Percentiles rank a stretch among this genome's conserved stretches.
Conservation (phyloP, 2,329 filamentous ascomycete species). For the Aspergillus hortae region DNA sequence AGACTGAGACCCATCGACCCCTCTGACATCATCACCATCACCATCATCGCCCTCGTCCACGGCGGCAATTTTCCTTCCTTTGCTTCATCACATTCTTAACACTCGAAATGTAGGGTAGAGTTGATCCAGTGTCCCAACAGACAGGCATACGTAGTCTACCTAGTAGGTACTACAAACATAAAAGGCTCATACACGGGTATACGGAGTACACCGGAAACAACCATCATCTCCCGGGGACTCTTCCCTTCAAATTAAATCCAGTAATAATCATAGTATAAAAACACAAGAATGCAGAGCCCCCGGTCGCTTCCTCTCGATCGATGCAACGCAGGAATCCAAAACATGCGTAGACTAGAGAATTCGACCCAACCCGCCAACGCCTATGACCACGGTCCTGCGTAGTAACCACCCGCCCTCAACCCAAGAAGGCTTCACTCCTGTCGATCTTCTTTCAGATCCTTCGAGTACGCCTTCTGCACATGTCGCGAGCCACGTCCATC, state of each 20-base stretch:
- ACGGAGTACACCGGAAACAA: background rate
- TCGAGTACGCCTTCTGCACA: slow-evolving; percentile 43
- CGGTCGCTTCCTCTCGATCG: background rate
- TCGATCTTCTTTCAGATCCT: slow-evolving; percentile 41
- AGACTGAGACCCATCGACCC: too few relatives aligned
- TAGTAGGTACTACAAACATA: too few relatives aligned
- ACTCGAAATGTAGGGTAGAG: too few relatives aligned
- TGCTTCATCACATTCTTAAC: too few relatives aligned
- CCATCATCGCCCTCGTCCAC: too few relatives aligned
- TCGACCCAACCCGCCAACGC: slow-evolving; percentile 15
- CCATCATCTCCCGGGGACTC: background rate
- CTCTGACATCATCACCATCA: too few relatives aligned
- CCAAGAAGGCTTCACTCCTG: slow-evolving; percentile 17
- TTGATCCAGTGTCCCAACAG: too few relatives aligned
- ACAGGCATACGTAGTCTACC: too few relatives aligned
- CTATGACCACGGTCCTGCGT: slow-evolving; percentile 24
- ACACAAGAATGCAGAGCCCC: background rate
- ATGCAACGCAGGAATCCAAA: background rate
- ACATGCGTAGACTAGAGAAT: slow-evolving; percentile 1
- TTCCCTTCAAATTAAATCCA: slow-evolving; percentile 4
- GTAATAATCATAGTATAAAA: slow-evolving; percentile 5
- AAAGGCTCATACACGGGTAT: too few relatives aligned
- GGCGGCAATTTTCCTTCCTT: too few relatives aligned
- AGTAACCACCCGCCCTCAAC: slow-evolving; percentile 16
- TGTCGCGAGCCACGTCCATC: slow-evolving; percentile 57